Conservation (phyloP, 2,329 filamentous ascomycete species). For the Ascochyta rabiei region DNA sequence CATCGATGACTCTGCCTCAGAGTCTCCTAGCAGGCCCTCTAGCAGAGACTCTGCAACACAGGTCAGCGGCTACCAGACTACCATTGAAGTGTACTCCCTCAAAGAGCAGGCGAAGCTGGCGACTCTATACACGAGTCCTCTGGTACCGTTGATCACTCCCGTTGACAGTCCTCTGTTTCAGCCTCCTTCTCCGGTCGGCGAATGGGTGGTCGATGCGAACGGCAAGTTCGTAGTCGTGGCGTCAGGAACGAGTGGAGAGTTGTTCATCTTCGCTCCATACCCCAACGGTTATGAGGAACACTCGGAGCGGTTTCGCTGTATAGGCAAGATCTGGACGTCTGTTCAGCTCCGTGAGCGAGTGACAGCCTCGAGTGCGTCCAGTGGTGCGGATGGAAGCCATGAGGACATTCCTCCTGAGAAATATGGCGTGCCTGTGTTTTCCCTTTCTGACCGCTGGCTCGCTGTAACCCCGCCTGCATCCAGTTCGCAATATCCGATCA, state of each 20-base stretch:
- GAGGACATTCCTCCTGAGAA: slow-evolving; percentile 43
- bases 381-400: slow-evolving; percentile 43
- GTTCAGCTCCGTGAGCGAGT: slow-evolving; percentile 63
- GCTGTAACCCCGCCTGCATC: slow-evolving; percentile 77
- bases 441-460: slow-evolving; percentile 75
- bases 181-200: slow-evolving; percentile 72
- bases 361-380: slow-evolving; percentile 43
- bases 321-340: slow-evolving; percentile 92
- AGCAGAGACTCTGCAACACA: slow-evolving; percentile 34
- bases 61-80: slow-evolving; percentile 77
- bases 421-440: slow-evolving; percentile 68
- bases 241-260: slow-evolving; percentile 84
- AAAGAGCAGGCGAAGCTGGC: slow-evolving; percentile 73
- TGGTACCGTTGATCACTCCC: slow-evolving; percentile 64
- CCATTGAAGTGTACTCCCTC: slow-evolving; percentile 87
- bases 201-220: slow-evolving; percentile 75
- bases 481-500: slow-evolving; percentile 71
- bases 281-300: slow-evolving; percentile 35
- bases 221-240: slow-evolving; percentile 74
- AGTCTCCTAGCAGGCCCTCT: slow-evolving; percentile 45
- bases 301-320: slow-evolving; percentile 62
- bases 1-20: slow-evolving; percentile 45
- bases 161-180: slow-evolving; percentile 67
- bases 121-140: slow-evolving; percentile 74
- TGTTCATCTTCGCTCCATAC: slow-evolving; percentile 70